Conservation (phyloP, 768 basidiomycete genomes). For the Naematelia encephala region DNA sequence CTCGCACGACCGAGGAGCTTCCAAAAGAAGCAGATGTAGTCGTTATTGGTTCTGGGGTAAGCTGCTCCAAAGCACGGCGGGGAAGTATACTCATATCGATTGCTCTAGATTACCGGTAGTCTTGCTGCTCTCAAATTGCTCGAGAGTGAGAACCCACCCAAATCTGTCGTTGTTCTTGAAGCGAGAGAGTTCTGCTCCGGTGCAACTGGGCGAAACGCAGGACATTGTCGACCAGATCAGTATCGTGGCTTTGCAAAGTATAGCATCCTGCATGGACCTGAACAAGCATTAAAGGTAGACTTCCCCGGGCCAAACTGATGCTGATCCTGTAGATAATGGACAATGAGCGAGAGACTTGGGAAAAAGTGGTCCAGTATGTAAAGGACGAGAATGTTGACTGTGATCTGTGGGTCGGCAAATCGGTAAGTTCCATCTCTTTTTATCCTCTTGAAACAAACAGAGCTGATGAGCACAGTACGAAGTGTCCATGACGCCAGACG, state of each 20-base stretch:
- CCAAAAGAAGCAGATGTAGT: slow-evolving; percentile 10
- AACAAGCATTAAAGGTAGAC: slow-evolving; percentile 25
- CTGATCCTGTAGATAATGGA: slow-evolving; percentile 12
- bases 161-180: slow-evolving; percentile 15
- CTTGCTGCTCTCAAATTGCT: slow-evolving; percentile 9
- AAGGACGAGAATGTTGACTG: slow-evolving; percentile 24
- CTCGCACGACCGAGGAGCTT: slow-evolving; percentile 8
- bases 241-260: slow-evolving; percentile 31
- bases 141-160: slow-evolving; percentile 1
- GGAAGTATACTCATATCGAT: background rate
- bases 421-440: slow-evolving; percentile 14
- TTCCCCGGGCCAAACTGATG: background rate
- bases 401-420: slow-evolving; percentile 42
- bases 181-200: slow-evolving; percentile 16
- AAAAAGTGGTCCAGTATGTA: slow-evolving; percentile 25
- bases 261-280: slow-evolving; percentile 10
- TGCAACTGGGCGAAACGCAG: slow-evolving; percentile 19
- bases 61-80: background rate
- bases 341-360: slow-evolving; percentile 36
- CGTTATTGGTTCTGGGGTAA: slow-evolving; percentile 16
- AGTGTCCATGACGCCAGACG: slow-evolving; percentile 32
- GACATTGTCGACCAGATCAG: slow-evolving; percentile 22
- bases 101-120: slow-evolving; percentile 11
- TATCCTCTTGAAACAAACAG: background rate
- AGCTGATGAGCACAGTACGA: slow-evolving; percentile 25